phyloP scores from a whole-genome alignment of 2,329 filamentous ascomycete species.

The Purpureocillium takamizusanense region DNA sequence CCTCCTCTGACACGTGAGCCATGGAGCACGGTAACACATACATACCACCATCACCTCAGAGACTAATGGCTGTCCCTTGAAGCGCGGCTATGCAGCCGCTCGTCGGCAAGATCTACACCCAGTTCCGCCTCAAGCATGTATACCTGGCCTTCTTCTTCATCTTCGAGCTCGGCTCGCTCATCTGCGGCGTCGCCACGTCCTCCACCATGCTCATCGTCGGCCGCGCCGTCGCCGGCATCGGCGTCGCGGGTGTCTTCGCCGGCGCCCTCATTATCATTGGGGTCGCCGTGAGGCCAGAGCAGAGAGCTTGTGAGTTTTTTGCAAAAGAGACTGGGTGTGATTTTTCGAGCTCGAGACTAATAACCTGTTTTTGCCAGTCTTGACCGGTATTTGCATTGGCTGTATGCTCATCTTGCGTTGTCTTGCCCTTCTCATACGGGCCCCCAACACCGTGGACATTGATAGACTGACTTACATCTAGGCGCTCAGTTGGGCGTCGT shows the following conservation, averaged over 20 bases:
- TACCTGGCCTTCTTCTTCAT: conserved; percentile 8
- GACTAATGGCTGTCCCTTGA: no score
- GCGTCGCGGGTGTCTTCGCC: conserved; percentile 10
- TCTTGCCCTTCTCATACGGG: no score
- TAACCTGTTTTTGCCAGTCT: background rate
- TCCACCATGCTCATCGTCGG: conserved; percentile 12
- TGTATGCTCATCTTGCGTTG: no score
- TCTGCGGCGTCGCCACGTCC: conserved; percentile 11
- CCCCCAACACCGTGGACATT: no score
- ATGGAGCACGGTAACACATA: no score
- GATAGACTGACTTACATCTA: no score
- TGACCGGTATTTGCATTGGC: conserved; percentile 10
- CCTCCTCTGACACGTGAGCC: no score
- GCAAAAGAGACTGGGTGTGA: no score
- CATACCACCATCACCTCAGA: no score
- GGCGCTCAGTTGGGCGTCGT: conserved; percentile 29
- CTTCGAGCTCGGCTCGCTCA: conserved; percentile 11
- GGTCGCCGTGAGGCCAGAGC: conserved; percentile 8
- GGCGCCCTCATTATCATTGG: conserved; percentile 10
- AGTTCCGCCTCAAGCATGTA: conserved; percentile 27
- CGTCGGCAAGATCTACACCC: conserved; percentile 37
- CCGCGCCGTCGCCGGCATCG: conserved; percentile 11
- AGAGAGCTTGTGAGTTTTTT: conserved; percentile 11
- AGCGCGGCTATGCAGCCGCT: conserved; percentile 40
- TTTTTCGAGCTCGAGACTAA: no score